phyloP scores from a whole-genome alignment of 768 basidiomycete species.

The Lentinula edodes region DNA sequence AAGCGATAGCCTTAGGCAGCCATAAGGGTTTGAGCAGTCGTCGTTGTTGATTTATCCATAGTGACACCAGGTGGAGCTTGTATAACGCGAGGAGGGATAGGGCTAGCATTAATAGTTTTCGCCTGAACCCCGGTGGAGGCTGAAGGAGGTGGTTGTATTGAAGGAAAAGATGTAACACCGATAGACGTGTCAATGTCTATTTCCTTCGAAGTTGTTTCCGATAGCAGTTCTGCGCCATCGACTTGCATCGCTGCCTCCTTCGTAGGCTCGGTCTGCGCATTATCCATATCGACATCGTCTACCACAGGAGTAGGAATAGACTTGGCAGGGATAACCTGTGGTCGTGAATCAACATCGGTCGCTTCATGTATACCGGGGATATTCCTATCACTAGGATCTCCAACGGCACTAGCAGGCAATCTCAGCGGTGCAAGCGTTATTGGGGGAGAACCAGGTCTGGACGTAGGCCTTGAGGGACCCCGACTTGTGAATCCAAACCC shows the following conservation, averaged over 20 bases:
- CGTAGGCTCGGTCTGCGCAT: neutral
- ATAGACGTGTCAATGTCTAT: neutral
- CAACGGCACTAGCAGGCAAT: slow-evolving; percentile 16
- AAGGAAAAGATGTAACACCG: neutral
- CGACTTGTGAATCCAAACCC: slow-evolving; percentile 6
- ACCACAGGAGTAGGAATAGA: neutral
- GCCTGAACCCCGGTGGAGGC: neutral
- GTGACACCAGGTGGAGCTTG: neutral
- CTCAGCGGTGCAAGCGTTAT: slow-evolving; percentile 70
- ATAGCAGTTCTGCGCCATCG: neutral
- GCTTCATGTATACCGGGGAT: slow-evolving; percentile 1
- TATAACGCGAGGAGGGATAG: neutral
- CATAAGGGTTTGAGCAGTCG: neutral
- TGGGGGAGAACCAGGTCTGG: slow-evolving; percentile 63
- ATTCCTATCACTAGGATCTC: neutral
- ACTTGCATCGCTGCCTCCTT: neutral
- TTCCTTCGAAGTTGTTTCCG: neutral
- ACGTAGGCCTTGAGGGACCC: slow-evolving; percentile 35
- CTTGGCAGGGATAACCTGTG: neutral
- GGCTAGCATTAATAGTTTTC: neutral
- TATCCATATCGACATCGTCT: neutral
- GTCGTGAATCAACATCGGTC: neutral
- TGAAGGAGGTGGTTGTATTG: neutral
- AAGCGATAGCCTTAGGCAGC: neutral
- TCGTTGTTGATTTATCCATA: neutral